Percentiles rank a stretch among this genome's conserved stretches.
phyloP scores from a whole-genome alignment of 352 stramenopile species.

The Saprolegnia parasitica region DNA sequence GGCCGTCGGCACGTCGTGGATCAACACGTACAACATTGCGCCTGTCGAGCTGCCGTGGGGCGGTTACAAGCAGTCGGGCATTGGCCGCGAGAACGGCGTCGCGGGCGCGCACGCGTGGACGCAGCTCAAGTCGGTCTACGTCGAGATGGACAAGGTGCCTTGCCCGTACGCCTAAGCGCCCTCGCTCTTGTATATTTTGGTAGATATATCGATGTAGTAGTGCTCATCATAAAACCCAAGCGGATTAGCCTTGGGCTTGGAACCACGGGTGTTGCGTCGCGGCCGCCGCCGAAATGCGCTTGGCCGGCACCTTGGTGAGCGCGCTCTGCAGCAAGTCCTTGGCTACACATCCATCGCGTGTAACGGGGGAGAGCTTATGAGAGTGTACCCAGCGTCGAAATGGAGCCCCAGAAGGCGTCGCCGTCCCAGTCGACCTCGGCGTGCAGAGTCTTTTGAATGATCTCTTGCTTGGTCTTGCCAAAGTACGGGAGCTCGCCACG shows the following conservation, averaged over 20 bases:
- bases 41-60: slow-evolving; percentile 85
- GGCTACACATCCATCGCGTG: no score
- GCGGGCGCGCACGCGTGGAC: slow-evolving; percentile 85
- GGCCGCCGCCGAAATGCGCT: slow-evolving; percentile 72
- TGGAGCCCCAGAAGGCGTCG: slow-evolving; percentile 47
- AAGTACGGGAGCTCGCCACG: slow-evolving; percentile 88
- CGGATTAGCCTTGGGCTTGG: not conserved
- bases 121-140: slow-evolving; percentile 86
- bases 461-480: slow-evolving; percentile 86
- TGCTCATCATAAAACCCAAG: no score
- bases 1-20: slow-evolving; percentile 76
- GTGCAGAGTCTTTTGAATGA: slow-evolving; percentile 90
- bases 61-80: slow-evolving; percentile 86
- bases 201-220: no score
- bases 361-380: no score
- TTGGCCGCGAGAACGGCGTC: slow-evolving; percentile 90
- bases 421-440: slow-evolving; percentile 76
- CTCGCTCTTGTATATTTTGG: no score
- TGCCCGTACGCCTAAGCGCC: slow-evolving; percentile 47
- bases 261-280: slow-evolving; percentile 86
- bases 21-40: slow-evolving; percentile 90
- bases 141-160: slow-evolving; percentile 65
- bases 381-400: slow-evolving; percentile 40
- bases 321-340: slow-evolving; percentile 72
- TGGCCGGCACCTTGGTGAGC: slow-evolving; percentile 78